Base-by-base conservation (phyloP, 1,284 basidiomycete genomes). In the Ceratobasidium sp. region DNA sequence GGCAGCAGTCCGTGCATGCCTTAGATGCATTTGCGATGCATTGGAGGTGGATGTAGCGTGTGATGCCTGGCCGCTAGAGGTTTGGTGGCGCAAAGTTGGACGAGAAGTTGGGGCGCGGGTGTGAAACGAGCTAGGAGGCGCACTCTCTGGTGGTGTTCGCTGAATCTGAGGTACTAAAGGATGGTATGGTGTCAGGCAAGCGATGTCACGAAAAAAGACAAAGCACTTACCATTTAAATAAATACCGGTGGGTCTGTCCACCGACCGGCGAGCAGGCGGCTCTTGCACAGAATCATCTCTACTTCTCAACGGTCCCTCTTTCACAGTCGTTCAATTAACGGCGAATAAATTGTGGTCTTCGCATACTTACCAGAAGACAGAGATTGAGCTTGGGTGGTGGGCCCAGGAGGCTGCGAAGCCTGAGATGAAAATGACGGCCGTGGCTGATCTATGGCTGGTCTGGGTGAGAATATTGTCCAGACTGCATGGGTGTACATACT, bases 161-260 rank as follows among this genome's bases (percentile, higher is more conserved):
- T 69, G 65, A 31, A 24, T 45, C 31, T 69, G 66, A 45, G 45
- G 41, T 24, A 54, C 66, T 69, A 22, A 22, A 54, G 33, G 24
- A 57, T 3, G 41, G 14, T 29, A 17, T n/a, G 2, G 3, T 2
- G n/a, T 67, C 17, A 69, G 41, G 24, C 24, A 3, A 45, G 17
- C 33, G 9, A 44, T 44, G n/a, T 11, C 1, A 6, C 19, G 9
- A n/a, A 62, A 22, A 14, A 1, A 62, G 36, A 11, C 11, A 56
- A 4, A 53, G 5, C 11, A 56, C 53, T 51, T 45, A 44, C 66
- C 66, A 7, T 54, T 54, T 27, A 69, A 41, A 6, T 41, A 36
- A 24, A 54, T 51, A 6, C 59, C 66, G n/a, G 17, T 17, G n/a
- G 36, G 29, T 59, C 67, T 48, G 31, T 48, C 67, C 14, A 8